A percentile compares a stretch with the other conserved stretches of the same genome.
Conservation (phyloP, 805 yeast genomes). For the Starmerella apis region DNA sequence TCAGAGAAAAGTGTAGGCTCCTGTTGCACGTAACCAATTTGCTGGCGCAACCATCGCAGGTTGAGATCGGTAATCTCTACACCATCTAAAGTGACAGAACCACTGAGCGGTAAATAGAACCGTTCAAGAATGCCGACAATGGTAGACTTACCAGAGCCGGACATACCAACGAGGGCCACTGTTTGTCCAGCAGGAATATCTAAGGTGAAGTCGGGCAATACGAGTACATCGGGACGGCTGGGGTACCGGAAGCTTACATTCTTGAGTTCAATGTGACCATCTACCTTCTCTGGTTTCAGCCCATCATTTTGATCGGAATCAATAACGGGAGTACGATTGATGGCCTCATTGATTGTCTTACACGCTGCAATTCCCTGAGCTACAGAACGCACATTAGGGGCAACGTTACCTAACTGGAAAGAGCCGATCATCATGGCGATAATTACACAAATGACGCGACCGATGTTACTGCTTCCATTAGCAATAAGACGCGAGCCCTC, state of each 20-base stretch:
- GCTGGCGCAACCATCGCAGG: slow-evolving; percentile 59
- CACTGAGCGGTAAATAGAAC: slow-evolving; percentile 70
- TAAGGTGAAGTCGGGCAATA: slow-evolving; percentile 64
- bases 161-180: slow-evolving; percentile 91
- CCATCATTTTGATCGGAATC: slow-evolving; percentile 31
- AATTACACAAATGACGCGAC: slow-evolving; percentile 32
- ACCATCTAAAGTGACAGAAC: slow-evolving; percentile 73
- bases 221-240: slow-evolving; percentile 64
- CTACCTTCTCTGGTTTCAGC: slow-evolving; percentile 21
- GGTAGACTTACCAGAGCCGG: slow-evolving; percentile 94
- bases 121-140: slow-evolving; percentile 74
- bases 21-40: slow-evolving; percentile 87
- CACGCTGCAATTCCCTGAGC: slow-evolving; percentile 36
- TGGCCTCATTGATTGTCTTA: slow-evolving; percentile 35
- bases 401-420: slow-evolving; percentile 35
- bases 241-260: slow-evolving; percentile 86
- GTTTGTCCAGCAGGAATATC: slow-evolving; percentile 79
- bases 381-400: slow-evolving; percentile 34
- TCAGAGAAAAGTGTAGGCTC: slow-evolving; percentile 91
- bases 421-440: slow-evolving; percentile 38
- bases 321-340: slow-evolving; percentile 36
- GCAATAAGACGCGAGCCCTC: slow-evolving; percentile 36
- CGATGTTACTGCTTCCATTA: slow-evolving; percentile 30
- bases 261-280: slow-evolving; percentile 67
- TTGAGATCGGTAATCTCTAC: slow-evolving; percentile 66